Evolutionary conservation across 305 asterid species (phyloP).

Genomic region (Fraxinus angustifolia): DNA sequence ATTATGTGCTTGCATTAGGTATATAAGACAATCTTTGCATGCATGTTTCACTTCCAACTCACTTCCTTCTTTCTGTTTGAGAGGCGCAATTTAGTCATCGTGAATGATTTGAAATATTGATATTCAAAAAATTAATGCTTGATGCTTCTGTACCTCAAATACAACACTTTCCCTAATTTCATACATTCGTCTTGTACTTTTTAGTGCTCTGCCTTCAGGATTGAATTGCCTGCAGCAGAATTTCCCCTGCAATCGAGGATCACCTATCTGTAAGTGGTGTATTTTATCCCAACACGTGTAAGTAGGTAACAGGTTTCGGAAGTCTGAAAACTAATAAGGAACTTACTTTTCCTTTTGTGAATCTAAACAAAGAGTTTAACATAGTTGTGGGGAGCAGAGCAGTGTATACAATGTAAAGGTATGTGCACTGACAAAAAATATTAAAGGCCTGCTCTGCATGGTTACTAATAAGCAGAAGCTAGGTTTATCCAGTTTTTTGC

Average conservation of each 20-base stretch:
- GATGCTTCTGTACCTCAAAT: background rate
- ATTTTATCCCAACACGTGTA: background rate
- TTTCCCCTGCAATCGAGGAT: conserved; percentile 62
- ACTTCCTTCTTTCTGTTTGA: background rate
- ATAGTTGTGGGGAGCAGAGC: background rate
- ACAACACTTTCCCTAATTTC: background rate
- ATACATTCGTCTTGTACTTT: conserved; percentile 23
- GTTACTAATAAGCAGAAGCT: background rate
- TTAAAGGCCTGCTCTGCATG: background rate
- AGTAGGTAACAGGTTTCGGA: background rate
- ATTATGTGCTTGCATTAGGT: background rate
- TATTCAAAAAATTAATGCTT: background rate
- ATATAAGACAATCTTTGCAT: background rate
- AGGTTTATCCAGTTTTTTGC: background rate
- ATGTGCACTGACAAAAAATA: background rate
- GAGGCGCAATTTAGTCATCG: background rate
- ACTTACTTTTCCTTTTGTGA: background rate
- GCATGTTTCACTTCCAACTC: background rate
- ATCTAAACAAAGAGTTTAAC: background rate
- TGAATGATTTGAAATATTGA: background rate
- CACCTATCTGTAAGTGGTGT: conserved; percentile 45
- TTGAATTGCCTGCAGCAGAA: conserved; percentile 60
- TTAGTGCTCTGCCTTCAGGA: conserved; percentile 50
- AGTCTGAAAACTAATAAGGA: background rate
- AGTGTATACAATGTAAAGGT: background rate